Conservation (phyloP, 331 rosid species). For the Saraca asoca region DNA sequence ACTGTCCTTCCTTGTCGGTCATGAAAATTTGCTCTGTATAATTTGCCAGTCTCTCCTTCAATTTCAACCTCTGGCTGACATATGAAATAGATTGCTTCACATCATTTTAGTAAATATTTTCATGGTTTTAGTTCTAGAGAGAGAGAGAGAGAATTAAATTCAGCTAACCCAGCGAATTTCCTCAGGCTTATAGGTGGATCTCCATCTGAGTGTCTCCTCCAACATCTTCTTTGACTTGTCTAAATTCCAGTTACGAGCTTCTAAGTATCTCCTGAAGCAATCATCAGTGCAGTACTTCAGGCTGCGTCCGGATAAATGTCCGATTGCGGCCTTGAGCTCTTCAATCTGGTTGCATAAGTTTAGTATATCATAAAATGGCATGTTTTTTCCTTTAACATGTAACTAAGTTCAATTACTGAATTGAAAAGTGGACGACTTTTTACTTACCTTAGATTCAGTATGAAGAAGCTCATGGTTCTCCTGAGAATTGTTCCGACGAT, state of each 20-base stretch:
- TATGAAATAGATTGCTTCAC: conserved; percentile 2
- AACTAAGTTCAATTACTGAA: no score
- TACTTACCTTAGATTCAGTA: no score
- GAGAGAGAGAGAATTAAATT: conserved; percentile 13
- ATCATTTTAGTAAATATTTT: neutral
- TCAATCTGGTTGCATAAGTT: conserved; percentile 50
- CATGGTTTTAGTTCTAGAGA: no score
- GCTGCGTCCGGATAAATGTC: conserved; percentile 62
- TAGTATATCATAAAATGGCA: no score
- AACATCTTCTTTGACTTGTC: conserved; percentile 84
- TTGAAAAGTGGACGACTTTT: no score
- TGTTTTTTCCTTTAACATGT: no score
- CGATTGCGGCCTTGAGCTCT: conserved; percentile 66
- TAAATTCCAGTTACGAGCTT: conserved; percentile 79
- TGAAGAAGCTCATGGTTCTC: no score
- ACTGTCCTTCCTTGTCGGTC: conserved; percentile 82
- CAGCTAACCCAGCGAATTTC: conserved; percentile 84
- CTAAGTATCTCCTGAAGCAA: conserved; percentile 82
- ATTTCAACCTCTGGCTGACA: conserved; percentile 79
- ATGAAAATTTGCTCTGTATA: conserved; percentile 72
- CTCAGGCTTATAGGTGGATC: conserved; percentile 78
- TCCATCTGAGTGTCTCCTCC: conserved; percentile 81
- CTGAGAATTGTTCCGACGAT: no score
- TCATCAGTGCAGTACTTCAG: conserved; percentile 68
- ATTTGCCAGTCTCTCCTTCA: conserved; percentile 96